A percentile compares a stretch with the other conserved stretches of the same genome.
These are phyloP conservation scores for Pseudozyma sp. DNA, from an alignment of 1,284 basidiomycete species.

Conservation along the genomic window DNA sequence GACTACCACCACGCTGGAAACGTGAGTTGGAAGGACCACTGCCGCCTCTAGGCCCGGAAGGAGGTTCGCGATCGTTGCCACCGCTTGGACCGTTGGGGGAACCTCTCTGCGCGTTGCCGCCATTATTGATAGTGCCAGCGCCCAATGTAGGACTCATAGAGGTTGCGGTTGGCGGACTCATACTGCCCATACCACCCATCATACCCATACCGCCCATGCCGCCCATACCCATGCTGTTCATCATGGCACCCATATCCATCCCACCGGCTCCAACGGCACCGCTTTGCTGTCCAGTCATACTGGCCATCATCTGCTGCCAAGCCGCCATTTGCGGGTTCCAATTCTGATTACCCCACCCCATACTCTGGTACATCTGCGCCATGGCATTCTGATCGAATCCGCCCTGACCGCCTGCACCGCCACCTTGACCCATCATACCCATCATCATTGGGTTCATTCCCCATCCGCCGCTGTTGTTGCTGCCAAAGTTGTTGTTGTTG, in stretches of 20 bases:
- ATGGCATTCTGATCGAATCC: constrained; percentile 72
- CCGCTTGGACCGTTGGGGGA: constrained; percentile 6
- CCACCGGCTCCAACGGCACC: constrained; percentile 51
- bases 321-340: constrained; percentile 64
- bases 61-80: constrained; percentile 4
- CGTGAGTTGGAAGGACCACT: background rate
- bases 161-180: constrained; percentile 24
- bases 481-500: constrained; percentile 72
- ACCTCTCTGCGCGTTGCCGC: constrained; percentile 13
- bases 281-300: constrained; percentile 36
- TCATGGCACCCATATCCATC: constrained; percentile 72
- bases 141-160: constrained; percentile 54
- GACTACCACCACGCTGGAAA: constrained; percentile 25
- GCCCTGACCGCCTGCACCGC: constrained; percentile 15
- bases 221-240: constrained; percentile 70
- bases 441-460: constrained; percentile 73
- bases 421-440: constrained; percentile 18
- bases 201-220: constrained; percentile 71
- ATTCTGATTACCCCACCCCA: constrained; percentile 69
- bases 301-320: constrained; percentile 66
- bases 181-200: constrained; percentile 51
- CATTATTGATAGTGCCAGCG: background rate
- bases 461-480: constrained; percentile 65
- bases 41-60: background rate
- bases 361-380: constrained; percentile 73